Percentiles rank a stretch among this genome's conserved stretches.
phyloP scores from a whole-genome alignment of 208 protist species.

The Acanthamoeba lenticulata region DNA sequence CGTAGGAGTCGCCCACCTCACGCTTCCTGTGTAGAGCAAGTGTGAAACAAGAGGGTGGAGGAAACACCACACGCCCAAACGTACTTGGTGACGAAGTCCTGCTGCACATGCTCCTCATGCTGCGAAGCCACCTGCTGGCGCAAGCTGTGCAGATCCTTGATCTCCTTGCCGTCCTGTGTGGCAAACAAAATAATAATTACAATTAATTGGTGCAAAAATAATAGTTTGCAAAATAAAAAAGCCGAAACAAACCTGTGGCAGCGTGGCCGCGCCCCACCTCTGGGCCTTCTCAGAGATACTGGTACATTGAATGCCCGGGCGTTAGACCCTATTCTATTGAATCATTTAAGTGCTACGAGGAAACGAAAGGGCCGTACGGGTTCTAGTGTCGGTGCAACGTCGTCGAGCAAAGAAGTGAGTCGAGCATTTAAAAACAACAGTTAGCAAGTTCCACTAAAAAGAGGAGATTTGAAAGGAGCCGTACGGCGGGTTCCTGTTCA shows the following conservation, averaged over 20 bases:
- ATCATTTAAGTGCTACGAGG: not conserved
- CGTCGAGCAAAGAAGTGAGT: too few species aligned
- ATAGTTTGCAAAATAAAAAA: too few species aligned
- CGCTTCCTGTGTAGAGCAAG: not conserved
- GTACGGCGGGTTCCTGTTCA: not conserved
- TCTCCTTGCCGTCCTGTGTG: conserved; percentile 26
- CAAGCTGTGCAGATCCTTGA: not conserved
- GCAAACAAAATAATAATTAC: not conserved
- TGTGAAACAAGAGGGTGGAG: not conserved
- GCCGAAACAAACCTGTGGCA: not conserved
- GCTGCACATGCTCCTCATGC: not conserved
- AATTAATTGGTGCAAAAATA: too few species aligned
- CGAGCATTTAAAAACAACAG: too few species aligned
- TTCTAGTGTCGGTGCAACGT: not conserved
- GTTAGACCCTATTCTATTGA: not conserved
- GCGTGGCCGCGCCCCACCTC: conserved; percentile 28
- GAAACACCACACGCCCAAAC: not conserved
- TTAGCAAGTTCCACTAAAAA: not conserved
- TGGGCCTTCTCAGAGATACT: conserved; percentile 48
- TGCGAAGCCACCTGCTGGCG: not conserved
- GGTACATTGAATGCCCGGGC: not conserved
- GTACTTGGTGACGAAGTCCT: not conserved
- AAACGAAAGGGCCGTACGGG: not conserved
- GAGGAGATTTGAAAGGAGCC: not conserved
- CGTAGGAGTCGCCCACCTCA: conserved; percentile 14